Evolutionary conservation across 176 grass and related monocot genomes (phyloP).

Genomic region (Puya raimondii): DNA sequence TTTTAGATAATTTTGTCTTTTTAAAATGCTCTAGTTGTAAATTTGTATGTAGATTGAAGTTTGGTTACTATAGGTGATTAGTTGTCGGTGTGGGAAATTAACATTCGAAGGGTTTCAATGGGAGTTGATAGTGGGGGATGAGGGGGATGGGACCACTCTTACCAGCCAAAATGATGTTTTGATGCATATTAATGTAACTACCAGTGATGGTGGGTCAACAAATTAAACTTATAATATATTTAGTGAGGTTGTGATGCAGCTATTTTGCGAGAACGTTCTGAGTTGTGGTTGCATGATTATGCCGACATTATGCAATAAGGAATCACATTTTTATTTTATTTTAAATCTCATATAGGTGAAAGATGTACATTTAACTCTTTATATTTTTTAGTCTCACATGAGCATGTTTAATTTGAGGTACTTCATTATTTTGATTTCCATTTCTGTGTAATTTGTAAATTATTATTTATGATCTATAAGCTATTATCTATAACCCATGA

Average conservation of each 20-base stretch:
- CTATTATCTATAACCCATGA: too few relatives aligned
- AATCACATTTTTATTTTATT: too few relatives aligned
- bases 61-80: not conserved
- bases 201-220: not conserved
- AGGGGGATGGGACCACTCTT: not conserved
- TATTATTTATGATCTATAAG: too few relatives aligned
- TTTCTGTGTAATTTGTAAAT: too few relatives aligned
- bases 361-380: too few relatives aligned
- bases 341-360: too few relatives aligned
- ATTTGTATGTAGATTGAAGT: not conserved
- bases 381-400: too few relatives aligned
- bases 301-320: too few relatives aligned
- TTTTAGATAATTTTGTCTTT: not conserved
- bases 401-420: too few relatives aligned
- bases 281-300: not conserved
- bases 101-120: not conserved
- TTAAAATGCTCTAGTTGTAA: not conserved
- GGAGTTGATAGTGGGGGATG: not conserved
- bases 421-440: too few relatives aligned
- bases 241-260: not conserved
- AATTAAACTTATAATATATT: not conserved
- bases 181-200: not conserved
- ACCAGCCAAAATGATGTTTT: not conserved
- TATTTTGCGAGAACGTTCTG: not conserved
- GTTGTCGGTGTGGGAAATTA: not conserved